These are phyloP conservation scores for Gossypium aridum DNA, from an alignment of 441 rosid genomes.

Conservation along the genomic window DNA sequence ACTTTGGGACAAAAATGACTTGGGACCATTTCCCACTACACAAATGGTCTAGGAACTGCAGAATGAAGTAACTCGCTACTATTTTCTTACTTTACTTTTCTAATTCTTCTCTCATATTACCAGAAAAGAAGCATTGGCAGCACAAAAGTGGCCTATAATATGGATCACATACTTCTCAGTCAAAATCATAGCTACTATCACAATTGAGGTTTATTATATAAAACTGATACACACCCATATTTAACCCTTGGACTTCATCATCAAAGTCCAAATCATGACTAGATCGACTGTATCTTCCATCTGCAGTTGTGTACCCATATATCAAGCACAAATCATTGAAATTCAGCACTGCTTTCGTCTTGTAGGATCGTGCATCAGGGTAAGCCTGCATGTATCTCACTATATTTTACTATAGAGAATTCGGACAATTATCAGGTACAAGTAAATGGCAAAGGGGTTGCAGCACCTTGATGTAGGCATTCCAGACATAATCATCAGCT, in stretches of 20 bases:
- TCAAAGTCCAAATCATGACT: slow-evolving; percentile 82
- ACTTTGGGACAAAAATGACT: neutral
- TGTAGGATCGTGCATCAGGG: slow-evolving; percentile 68
- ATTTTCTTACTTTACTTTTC: neutral
- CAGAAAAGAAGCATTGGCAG: neutral
- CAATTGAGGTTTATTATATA: neutral
- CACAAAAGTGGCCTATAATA: neutral
- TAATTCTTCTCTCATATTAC: neutral
- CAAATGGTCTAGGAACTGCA: neutral
- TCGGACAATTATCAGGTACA: neutral
- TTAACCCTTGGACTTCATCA: slow-evolving; percentile 50
- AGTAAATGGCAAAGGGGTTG: slow-evolving; percentile 1
- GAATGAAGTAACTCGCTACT: neutral
- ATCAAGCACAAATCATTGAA: slow-evolving; percentile 69
- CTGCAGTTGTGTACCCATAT: slow-evolving; percentile 75
- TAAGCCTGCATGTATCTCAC: slow-evolving; percentile 44
- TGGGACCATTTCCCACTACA: neutral
- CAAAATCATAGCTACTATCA: neutral
- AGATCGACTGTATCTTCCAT: slow-evolving; percentile 90
- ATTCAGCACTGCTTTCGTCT: slow-evolving; percentile 63
- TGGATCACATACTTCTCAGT: neutral
- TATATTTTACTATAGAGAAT: neutral
- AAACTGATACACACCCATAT: slow-evolving; percentile 38
- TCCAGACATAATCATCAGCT: slow-evolving; percentile 71
- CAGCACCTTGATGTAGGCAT: slow-evolving; percentile 57